Percentiles rank a stretch among this genome's conserved stretches.
These are phyloP conservation scores for Syzygium malaccense DNA, from an alignment of 441 rosid species.

Conservation along the genomic window DNA sequence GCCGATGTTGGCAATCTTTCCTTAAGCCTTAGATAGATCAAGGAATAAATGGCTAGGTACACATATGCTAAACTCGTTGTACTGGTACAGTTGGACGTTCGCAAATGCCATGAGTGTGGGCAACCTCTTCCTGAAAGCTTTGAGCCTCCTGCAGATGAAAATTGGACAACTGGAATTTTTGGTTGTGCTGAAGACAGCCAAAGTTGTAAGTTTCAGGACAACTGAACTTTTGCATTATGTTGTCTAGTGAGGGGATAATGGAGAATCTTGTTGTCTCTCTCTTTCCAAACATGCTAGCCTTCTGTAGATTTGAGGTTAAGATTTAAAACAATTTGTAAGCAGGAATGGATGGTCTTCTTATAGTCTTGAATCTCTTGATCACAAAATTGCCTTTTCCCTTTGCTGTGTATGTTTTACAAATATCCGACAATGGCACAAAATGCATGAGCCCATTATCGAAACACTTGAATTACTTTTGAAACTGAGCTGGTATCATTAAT, in stretches of 20 bases:
- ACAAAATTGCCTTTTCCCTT: neutral
- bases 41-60: neutral
- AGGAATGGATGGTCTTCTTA: neutral
- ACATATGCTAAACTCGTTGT: neutral
- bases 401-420: neutral
- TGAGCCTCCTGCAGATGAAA: constrained; percentile 54
- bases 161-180: constrained; percentile 72
- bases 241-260: neutral
- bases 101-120: constrained; percentile 67
- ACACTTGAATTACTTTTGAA: neutral
- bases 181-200: constrained; percentile 56
- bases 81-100: constrained; percentile 44
- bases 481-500: neutral
- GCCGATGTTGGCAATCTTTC: neutral
- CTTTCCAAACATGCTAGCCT: neutral
- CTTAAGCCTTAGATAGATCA: neutral
- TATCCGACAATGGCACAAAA: neutral
- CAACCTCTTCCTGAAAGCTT: constrained; percentile 61
- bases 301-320: neutral
- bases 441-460: neutral
- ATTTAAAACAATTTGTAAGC: neutral
- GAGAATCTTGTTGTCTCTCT: neutral
- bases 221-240: neutral
- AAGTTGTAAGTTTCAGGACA: constrained; percentile 41
- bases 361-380: neutral